Evolutionary conservation across 2,329 filamentous ascomycete genomes (phyloP).

Genomic region (Diaporthe amygdali): DNA sequence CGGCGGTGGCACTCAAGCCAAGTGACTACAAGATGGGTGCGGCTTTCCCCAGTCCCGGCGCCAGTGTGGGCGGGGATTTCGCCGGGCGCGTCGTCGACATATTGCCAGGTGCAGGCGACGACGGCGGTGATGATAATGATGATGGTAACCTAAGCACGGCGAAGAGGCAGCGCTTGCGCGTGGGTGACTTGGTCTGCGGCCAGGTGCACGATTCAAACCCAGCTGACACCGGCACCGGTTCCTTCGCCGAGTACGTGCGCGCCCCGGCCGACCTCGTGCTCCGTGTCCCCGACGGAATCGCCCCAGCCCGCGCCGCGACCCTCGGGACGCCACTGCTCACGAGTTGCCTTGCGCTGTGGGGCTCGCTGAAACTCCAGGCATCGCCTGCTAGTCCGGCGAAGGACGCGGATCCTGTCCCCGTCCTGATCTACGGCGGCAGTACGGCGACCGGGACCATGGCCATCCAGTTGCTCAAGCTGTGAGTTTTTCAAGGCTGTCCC

Average conservation of each 20-base stretch:
- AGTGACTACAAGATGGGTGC: conserved; percentile 30
- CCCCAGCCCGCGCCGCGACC: conserved; percentile 36
- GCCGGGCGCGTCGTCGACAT: conserved; percentile 28
- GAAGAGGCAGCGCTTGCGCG: no score
- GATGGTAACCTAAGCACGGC: no score
- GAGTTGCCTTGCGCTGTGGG: background rate
- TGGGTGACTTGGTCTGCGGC: conserved; percentile 44
- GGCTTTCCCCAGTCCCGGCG: conserved; percentile 23
- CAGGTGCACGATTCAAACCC: conserved; percentile 39
- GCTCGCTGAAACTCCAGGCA: background rate
- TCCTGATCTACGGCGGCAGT: conserved; percentile 25
- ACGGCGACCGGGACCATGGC: background rate
- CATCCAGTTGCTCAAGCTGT: conserved; percentile 16
- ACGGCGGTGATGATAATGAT: no score
- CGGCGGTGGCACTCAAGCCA: conserved; percentile 31
- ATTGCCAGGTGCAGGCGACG: conserved; percentile 20
- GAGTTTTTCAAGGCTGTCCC: no score
- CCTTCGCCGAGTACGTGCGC: conserved; percentile 42
- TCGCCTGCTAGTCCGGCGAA: background rate
- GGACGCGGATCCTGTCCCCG: conserved; percentile 38
- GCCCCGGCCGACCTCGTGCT: conserved; percentile 35
- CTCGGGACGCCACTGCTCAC: conserved; percentile 28
- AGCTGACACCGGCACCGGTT: conserved; percentile 34
- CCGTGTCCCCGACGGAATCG: conserved; percentile 36
- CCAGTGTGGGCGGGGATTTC: conserved; percentile 30